Conservation (phyloP, 768 basidiomycete genomes). For the Rhodotorula paludigena region DNA sequence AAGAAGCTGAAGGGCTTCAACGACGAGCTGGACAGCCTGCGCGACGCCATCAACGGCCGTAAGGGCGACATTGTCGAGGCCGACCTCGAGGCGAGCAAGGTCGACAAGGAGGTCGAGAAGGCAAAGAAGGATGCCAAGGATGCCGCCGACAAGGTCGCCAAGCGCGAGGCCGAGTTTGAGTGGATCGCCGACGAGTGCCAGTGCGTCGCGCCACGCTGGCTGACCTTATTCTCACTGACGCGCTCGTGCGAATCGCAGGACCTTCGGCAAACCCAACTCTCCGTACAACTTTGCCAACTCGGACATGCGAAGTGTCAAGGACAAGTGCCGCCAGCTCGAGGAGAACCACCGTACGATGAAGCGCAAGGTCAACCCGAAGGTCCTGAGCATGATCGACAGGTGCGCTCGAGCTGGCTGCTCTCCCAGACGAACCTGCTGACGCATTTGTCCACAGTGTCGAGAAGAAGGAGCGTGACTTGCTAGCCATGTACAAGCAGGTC, state of each 20-base stretch:
- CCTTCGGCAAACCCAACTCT: conserved; percentile 74
- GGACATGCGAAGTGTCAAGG: conserved; percentile 59
- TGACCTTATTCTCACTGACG: background rate
- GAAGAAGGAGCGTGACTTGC: conserved; percentile 79
- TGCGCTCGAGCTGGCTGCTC: conserved; percentile 44
- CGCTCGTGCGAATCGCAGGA: conserved; percentile 50
- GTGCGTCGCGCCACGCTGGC: conserved; percentile 54
- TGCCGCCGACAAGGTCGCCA: conserved; percentile 55
- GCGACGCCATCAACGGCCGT: conserved; percentile 73
- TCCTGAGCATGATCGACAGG: conserved; percentile 93
- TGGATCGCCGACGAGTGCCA: conserved; percentile 87
- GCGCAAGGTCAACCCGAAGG: conserved; percentile 92
- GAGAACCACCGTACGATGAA: conserved; percentile 77
- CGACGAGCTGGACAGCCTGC: conserved; percentile 76
- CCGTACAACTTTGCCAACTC: conserved; percentile 71
- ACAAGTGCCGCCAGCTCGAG: conserved; percentile 69
- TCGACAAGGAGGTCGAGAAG: conserved; percentile 64
- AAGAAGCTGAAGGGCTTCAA: conserved; percentile 84
- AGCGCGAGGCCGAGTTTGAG: conserved; percentile 72
- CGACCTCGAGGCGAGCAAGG: conserved; percentile 61
- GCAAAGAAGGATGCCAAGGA: conserved; percentile 63
- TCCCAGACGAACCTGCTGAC: background rate
- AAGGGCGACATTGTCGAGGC: conserved; percentile 64
- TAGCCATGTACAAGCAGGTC: conserved; percentile 81
- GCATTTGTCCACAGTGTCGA: conserved; percentile 61